These are phyloP conservation scores for Mortierella polycephala DNA, from an alignment of 371 early-diverging fungal genomes.

Conservation along the genomic window DNA sequence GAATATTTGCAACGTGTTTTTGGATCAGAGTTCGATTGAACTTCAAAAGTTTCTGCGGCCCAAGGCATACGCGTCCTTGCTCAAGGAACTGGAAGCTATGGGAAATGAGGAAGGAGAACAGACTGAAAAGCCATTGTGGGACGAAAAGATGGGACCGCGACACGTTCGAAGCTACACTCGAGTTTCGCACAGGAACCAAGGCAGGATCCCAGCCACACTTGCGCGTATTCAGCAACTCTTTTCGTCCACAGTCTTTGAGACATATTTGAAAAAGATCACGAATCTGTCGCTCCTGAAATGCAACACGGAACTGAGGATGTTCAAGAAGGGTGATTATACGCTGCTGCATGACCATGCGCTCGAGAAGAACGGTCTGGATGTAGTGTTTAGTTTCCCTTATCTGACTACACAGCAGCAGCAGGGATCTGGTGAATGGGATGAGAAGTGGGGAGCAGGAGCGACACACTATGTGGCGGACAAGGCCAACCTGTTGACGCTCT, in stretches of 20 bases:
- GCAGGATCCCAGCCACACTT: conserved; percentile 23
- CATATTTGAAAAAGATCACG: conserved; percentile 52
- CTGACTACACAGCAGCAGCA: conserved; percentile 9
- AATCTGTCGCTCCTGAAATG: conserved; percentile 30
- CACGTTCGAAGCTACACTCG: conserved; percentile 55
- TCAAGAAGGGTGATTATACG: conserved; percentile 67
- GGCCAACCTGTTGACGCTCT: conserved; percentile 61
- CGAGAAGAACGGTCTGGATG: conserved; percentile 68
- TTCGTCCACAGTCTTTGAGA: conserved; percentile 56
- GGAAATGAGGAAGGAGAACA: conserved; percentile 22
- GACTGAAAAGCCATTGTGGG: conserved; percentile 20
- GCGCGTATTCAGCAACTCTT: conserved; percentile 48
- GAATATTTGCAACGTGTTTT: conserved; percentile 57
- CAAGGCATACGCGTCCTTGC: conserved; percentile 50
- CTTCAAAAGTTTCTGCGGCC: conserved; percentile 59
- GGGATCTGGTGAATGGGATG: conserved; percentile 52
- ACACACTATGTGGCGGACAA: conserved; percentile 67
- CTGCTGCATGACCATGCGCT: conserved; percentile 64
- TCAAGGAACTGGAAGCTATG: conserved; percentile 32
- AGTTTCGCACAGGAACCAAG: conserved; percentile 25
- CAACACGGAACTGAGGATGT: conserved; percentile 59
- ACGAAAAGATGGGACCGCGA: conserved; percentile 54
- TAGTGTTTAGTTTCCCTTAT: conserved; percentile 55
- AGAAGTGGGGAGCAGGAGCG: conserved; percentile 61
- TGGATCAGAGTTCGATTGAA: conserved; percentile 63